Evolutionary conservation across 768 basidiomycete genomes (phyloP), one percentile per base, ranked within the genome.

Genomic region (Tylopilus sp.): DNA sequence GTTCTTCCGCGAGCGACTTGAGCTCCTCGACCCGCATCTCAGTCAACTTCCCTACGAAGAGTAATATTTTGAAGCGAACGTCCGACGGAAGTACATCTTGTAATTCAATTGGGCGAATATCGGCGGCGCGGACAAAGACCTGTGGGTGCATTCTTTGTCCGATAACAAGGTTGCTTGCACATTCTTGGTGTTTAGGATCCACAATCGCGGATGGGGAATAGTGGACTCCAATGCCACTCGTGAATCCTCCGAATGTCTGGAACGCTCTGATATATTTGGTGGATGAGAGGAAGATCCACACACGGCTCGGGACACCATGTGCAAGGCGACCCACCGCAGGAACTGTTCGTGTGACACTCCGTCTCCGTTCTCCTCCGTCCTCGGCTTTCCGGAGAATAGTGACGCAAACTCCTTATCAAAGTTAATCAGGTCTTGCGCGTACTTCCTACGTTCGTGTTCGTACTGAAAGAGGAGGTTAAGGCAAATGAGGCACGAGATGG

Each of bases 361-460:
- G 11, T 67, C 68, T 47, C 58, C 63, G 44, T 75, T 68, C 17
- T 66, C 66, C 30, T 71, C 68, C 6, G 81, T 82, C 29, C 75
- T 73, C 5, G 86, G 83, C 64, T 85, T 85, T 34, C 80, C 80
- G 21, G 86, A 87, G 65, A 87, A 87, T n/a, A 87, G 70, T 14
- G 74, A 72, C 9, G 85, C 76, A 55, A 83, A 86, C 53, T 84
- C 63, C 58, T 79, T 81, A 63, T 90, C 88, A 60, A 87, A 89
- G 45, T 78, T 59, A 53, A 89, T 89, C 53, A 92, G 74, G 52
- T 88, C 86, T 67, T 85, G 78, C 0, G 89, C 87, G 53, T 81
- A 86, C 58, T 78, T 79, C 46, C 79, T 76, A 25, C 89, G 76
- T 61, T 92, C 89, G 25, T 71, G 54, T 64, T 88, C 84, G 63